Conservation (phyloP, 805 yeast species). For the Candida stauntonica region DNA sequence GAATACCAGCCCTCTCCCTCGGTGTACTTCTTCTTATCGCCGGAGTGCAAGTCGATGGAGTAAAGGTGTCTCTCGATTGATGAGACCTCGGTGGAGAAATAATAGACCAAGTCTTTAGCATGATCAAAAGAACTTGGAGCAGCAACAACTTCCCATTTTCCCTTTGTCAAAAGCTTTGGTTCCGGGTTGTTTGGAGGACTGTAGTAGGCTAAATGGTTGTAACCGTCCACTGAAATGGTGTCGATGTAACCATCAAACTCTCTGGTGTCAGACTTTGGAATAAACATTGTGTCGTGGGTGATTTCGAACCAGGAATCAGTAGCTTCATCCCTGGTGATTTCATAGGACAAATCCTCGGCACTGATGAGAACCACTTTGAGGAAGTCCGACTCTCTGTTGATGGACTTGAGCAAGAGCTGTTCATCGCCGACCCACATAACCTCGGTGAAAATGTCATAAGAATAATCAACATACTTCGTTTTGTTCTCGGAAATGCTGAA, state of each 20-base stretch:
- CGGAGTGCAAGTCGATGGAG: slow-evolving; percentile 53
- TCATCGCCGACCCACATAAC: slow-evolving; percentile 63
- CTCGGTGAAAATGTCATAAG: slow-evolving; percentile 52
- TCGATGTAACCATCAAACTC: slow-evolving; percentile 74
- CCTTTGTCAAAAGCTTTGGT: slow-evolving; percentile 61
- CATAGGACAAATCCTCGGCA: slow-evolving; percentile 33
- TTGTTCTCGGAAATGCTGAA: slow-evolving; percentile 33
- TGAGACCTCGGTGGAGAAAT: slow-evolving; percentile 68
- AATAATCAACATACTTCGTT: slow-evolving; percentile 39
- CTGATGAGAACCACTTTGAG: slow-evolving; percentile 54
- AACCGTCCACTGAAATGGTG: slow-evolving; percentile 59
- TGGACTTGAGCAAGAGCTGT: slow-evolving; percentile 49
- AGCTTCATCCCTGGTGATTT: slow-evolving; percentile 44
- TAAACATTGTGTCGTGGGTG: slow-evolving; percentile 53
- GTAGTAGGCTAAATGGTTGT: slow-evolving; percentile 77
- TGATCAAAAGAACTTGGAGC: slow-evolving; percentile 64
- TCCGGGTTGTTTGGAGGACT: slow-evolving; percentile 57
- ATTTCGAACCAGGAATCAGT: slow-evolving; percentile 73
- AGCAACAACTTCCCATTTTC: slow-evolving; percentile 87
- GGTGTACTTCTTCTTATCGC: slow-evolving; percentile 31
- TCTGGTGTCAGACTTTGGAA: slow-evolving; percentile 49
- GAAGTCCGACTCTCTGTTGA: slow-evolving; percentile 65
- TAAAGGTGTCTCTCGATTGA: slow-evolving; percentile 84
- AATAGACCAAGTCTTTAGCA: slow-evolving; percentile 47
- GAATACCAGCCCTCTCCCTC: slow-evolving; percentile 59